phyloP scores from a whole-genome alignment of 2,329 filamentous ascomycete species.

The Paraphoma sp. region DNA sequence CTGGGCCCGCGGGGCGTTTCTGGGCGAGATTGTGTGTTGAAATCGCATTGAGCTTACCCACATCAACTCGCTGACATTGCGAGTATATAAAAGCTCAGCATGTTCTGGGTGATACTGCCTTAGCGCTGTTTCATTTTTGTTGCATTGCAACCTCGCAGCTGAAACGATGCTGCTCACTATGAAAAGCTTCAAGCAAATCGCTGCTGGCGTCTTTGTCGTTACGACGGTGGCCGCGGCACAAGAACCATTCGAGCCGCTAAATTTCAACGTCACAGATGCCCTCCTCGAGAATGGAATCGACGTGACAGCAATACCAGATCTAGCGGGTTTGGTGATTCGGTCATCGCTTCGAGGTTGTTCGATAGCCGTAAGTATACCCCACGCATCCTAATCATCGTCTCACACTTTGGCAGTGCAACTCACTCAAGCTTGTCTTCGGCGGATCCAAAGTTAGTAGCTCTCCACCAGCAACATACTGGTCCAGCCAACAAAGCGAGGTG shows the following conservation, averaged over 20 bases:
- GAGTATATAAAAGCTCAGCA: too few species aligned
- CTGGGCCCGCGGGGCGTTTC: background rate
- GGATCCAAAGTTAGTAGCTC: background rate
- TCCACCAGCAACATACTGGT: slow-evolving; percentile 23
- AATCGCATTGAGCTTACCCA: background rate
- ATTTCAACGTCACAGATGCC: slow-evolving; percentile 18
- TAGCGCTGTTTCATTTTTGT: background rate
- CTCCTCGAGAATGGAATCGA: slow-evolving; percentile 20
- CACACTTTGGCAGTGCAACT: background rate
- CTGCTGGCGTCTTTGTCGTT: background rate
- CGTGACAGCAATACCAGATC: slow-evolving; percentile 13
- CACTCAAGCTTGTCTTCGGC: background rate
- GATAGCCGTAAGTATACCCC: slow-evolving; percentile 15
- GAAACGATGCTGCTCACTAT: background rate
- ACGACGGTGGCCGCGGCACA: slow-evolving; percentile 1
- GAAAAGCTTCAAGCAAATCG: background rate
- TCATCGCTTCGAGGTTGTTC: slow-evolving; percentile 9
- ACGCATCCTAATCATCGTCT: background rate
- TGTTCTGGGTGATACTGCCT: background rate
- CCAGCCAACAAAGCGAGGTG: slow-evolving; percentile 26
- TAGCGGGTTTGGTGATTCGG: slow-evolving; percentile 1
- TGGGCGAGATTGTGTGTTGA: background rate
- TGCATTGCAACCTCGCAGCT: background rate
- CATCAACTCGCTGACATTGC: too few species aligned
- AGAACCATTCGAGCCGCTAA: slow-evolving; percentile 8